Base-by-base conservation (phyloP, 345 rosid species). In the Hibiscus syriacus region DNA sequence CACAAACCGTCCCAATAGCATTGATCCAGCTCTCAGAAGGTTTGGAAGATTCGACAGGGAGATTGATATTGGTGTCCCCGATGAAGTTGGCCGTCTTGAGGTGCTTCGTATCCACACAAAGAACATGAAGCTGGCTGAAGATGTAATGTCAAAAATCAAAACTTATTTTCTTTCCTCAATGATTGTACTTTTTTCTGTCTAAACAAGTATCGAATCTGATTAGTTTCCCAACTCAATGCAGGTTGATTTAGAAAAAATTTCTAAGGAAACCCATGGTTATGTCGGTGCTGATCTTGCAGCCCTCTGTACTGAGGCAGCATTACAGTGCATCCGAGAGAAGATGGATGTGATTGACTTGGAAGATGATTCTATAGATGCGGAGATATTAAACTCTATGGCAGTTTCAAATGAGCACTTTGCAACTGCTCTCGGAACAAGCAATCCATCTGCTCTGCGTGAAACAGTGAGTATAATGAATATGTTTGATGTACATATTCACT, bases 231-330 rank as follows among this genome's bases (percentile, higher is more conserved):
- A 59, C 46, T 50, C 48, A n/a, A 30, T 77, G 62, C 80, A 92
- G 96, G 98, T 90, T 36, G 97, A 93, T 81, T 64, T 93, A 50
- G 98, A 93, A 78, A 90, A 83, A 78, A 93, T 90, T 64, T 70
- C 94, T 10, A 89, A 90, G 80, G 87, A 90, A 69, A 90, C 97
- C 1, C 98, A 93, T 72, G 98, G 98, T 38, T 93, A 89, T 80
- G 98, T 93, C 74, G 98, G 97, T 72, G 96, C 97, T 74, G 98
- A 93, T 73, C 89, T 93, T 54, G 98, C 96, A 19, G 98, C 98
- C 32, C 82, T 93, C 3, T 93, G 98, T 72, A 90, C 98, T 10
- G 98, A 93, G 79, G 92, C 97, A 76, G 98, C 97, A 20, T 93
- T 93, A 74, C 98, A 93, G 72, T 93, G 98, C 85, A 93, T 93